Evolutionary conservation across 768 basidiomycete genomes (phyloP).

Genomic region (Leucocoprinus leucothites): DNA sequence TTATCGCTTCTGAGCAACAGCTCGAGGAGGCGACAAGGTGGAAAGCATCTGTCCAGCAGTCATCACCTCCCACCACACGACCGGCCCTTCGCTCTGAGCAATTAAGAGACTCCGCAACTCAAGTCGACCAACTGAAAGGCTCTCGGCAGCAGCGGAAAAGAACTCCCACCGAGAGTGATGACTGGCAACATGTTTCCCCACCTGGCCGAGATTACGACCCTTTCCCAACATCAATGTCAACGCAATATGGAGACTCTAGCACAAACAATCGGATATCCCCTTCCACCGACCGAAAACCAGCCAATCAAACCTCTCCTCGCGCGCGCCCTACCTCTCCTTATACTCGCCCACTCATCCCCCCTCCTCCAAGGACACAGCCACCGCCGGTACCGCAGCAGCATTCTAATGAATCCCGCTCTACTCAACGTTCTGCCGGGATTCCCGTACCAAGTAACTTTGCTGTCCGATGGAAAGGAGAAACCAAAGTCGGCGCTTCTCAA

Average conservation of each 20-base stretch:
- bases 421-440: constrained; percentile 15
- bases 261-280: constrained; percentile 19
- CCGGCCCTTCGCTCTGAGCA: constrained; percentile 12
- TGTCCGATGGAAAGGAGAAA: constrained; percentile 49
- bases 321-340: constrained; percentile 28
- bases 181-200: constrained; percentile 15
- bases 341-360: constrained; percentile 29
- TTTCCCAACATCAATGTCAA: constrained; percentile 23
- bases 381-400: constrained; percentile 34
- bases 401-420: constrained; percentile 28
- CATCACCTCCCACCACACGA: constrained; percentile 1
- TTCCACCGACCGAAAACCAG: constrained; percentile 21
- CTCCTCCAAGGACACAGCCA: constrained; percentile 34
- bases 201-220: constrained; percentile 21
- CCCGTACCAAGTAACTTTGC: constrained; percentile 41
- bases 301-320: constrained; percentile 21
- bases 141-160: constrained; percentile 23
- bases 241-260: constrained; percentile 9
- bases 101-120: constrained; percentile 6
- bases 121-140: constrained; percentile 15
- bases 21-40: constrained; percentile 21
- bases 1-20: constrained; percentile 37
- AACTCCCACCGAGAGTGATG: constrained; percentile 22
- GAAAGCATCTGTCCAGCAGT: constrained; percentile 17
- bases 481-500: constrained; percentile 30